A percentile compares a stretch with the other conserved stretches of the same genome.
phyloP scores from a whole-genome alignment of 2,329 filamentous ascomycete genomes.

The Fusarium sublunatum region DNA sequence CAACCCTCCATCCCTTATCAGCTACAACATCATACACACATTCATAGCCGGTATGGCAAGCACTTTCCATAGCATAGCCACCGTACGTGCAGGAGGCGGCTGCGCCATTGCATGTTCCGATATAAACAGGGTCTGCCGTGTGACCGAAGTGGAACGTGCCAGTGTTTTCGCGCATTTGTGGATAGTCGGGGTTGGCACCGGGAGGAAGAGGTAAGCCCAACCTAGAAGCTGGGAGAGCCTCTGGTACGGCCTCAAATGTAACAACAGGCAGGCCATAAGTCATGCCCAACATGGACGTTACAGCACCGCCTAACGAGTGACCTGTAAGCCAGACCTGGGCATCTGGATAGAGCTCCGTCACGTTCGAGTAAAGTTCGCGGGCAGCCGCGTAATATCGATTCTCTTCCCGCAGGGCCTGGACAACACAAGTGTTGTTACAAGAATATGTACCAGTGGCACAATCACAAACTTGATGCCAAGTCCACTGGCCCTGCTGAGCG shows the following conservation, averaged over 20 bases:
- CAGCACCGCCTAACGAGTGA: constrained; percentile 90
- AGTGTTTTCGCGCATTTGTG: constrained; percentile 77
- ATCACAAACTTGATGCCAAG: constrained; percentile 93
- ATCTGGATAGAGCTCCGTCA: constrained; percentile 86
- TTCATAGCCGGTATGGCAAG: constrained; percentile 89
- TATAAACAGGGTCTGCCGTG: constrained; percentile 93
- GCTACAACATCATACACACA: constrained; percentile 93
- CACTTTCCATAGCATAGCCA: constrained; percentile 91
- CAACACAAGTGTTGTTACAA: constrained; percentile 92
- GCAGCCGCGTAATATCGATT: constrained; percentile 92
- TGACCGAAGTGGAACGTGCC: constrained; percentile 93
- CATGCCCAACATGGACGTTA: constrained; percentile 87
- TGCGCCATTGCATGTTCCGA: constrained; percentile 91
- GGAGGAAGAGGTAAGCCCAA: constrained; percentile 89
- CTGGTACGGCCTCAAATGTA: constrained; percentile 92
- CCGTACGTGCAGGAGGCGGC: constrained; percentile 90
- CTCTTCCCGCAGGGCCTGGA: constrained; percentile 78
- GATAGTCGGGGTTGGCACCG: constrained; percentile 75
- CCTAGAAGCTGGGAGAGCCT: constrained; percentile 85
- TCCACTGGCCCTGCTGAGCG: constrained; percentile 88
- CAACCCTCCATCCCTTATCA: constrained; percentile 92
- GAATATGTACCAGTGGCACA: constrained; percentile 88
- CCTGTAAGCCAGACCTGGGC: constrained; percentile 90
- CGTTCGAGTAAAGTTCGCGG: constrained; percentile 90
- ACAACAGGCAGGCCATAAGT: constrained; percentile 93